Conservation (phyloP, 805 yeast genomes). For the Cyberlindnera subsufficiens region DNA sequence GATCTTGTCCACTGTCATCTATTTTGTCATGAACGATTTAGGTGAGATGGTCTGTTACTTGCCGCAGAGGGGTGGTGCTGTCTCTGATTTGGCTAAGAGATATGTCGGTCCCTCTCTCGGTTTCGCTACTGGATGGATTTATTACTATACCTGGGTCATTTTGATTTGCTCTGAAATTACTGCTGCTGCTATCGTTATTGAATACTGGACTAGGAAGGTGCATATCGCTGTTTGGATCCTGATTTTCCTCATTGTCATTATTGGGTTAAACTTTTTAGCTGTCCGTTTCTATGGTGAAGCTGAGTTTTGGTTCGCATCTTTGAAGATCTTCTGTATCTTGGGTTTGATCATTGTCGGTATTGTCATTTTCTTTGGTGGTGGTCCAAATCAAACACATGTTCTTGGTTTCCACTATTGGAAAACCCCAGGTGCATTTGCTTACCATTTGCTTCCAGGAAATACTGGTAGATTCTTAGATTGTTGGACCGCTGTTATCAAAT, state of each 20-base stretch:
- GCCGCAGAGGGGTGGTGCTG: conserved; percentile 60
- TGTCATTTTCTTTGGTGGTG: conserved; percentile 62
- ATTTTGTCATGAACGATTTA: conserved; percentile 55
- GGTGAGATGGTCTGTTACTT: conserved; percentile 65
- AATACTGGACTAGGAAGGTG: conserved; percentile 55
- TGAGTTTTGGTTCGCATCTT: conserved; percentile 52
- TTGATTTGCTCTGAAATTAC: conserved; percentile 42
- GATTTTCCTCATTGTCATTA: conserved; percentile 43
- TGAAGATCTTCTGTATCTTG: conserved; percentile 60
- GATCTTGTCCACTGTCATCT: conserved; percentile 57
- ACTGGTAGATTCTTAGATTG: conserved; percentile 62
- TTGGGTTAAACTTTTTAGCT: conserved; percentile 46
- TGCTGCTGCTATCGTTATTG: conserved; percentile 46
- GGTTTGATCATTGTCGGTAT: conserved; percentile 55
- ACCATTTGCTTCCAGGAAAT: conserved; percentile 40
- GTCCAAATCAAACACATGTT: conserved; percentile 45
- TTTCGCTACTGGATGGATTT: conserved; percentile 26
- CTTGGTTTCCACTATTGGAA: conserved; percentile 67
- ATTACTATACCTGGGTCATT: conserved; percentile 22
- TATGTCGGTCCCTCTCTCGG: conserved; percentile 33
- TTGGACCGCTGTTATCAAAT: conserved; percentile 56
- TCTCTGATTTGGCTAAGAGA: conserved; percentile 51
- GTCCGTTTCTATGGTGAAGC: conserved; percentile 55
- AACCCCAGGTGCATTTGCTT: conserved; percentile 51
- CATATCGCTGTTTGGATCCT: conserved; percentile 58